Evolutionary conservation across 148 eudicot genomes (phyloP).

Genomic region (Camellia sinensis): DNA sequence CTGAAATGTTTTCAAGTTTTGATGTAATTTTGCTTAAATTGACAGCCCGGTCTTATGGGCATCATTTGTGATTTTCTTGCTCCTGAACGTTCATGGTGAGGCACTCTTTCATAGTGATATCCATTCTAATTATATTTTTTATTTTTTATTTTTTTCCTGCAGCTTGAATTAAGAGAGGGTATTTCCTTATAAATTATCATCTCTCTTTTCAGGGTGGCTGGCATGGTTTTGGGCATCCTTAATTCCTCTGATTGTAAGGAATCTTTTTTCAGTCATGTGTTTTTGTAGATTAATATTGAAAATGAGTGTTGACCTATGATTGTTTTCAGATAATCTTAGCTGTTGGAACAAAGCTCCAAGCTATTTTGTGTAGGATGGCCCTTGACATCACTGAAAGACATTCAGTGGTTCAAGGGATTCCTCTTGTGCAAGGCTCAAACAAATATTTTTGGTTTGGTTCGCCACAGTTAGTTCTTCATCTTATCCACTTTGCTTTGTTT

Average conservation of each 20-base stretch:
- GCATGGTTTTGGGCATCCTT: conserved; percentile 70
- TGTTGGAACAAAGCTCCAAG: conserved; percentile 92
- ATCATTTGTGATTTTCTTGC: conserved; percentile 78
- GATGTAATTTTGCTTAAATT: background rate
- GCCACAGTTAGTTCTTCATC: conserved; percentile 75
- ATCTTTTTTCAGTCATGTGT: background rate
- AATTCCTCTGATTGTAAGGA: conserved; percentile 70
- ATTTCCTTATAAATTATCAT: background rate
- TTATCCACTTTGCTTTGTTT: conserved; percentile 75
- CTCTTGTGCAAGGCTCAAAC: conserved; percentile 88
- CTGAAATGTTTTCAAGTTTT: background rate
- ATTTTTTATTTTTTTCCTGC: background rate
- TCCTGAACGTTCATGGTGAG: conserved; percentile 72
- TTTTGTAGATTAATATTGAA: background rate
- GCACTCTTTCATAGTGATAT: background rate
- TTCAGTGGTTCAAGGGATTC: conserved; percentile 86
- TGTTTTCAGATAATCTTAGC: conserved; percentile 66
- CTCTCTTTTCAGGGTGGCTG: conserved; percentile 58
- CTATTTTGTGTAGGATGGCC: conserved; percentile 78
- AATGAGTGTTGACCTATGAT: background rate
- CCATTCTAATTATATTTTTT: background rate
- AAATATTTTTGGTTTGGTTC: conserved; percentile 75
- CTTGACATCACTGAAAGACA: conserved; percentile 79
- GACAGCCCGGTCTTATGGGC: conserved; percentile 84
- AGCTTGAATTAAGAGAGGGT: background rate